A percentile compares a stretch with the other conserved stretches of the same genome.
These are phyloP conservation scores for Globisporangium cystogenes DNA, from an alignment of 352 stramenopile species.

Conservation along the genomic window DNA sequence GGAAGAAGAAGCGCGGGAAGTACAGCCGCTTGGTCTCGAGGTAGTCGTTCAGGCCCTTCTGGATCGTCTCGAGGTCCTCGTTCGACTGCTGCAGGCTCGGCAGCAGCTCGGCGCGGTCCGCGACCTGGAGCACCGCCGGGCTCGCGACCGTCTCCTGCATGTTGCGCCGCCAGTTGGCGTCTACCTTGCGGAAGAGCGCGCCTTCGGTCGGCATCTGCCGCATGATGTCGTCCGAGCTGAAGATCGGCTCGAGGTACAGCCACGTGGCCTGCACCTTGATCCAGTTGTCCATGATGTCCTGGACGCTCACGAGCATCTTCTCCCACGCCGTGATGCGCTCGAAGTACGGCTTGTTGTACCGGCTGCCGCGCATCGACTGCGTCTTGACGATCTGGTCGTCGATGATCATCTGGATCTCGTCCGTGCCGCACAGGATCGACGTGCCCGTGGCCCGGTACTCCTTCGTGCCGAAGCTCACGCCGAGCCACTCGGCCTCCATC, in stretches of 20 bases:
- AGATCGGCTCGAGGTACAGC: slow-evolving; percentile 93
- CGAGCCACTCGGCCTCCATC: slow-evolving; percentile 93
- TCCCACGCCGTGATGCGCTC: slow-evolving; percentile 87
- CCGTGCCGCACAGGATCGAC: slow-evolving; percentile 81
- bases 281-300: slow-evolving; percentile 94
- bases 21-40: slow-evolving; percentile 88
- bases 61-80: slow-evolving; percentile 90
- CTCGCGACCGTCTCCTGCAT: slow-evolving; percentile 84
- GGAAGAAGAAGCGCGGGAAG: slow-evolving; percentile 92
- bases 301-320: slow-evolving; percentile 84
- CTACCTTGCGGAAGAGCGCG: slow-evolving; percentile 82
- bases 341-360: slow-evolving; percentile 93
- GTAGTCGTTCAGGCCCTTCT: slow-evolving; percentile 93
- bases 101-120: slow-evolving; percentile 72
- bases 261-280: slow-evolving; percentile 92
- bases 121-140: slow-evolving; percentile 72
- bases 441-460: slow-evolving; percentile 93
- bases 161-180: slow-evolving; percentile 82
- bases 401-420: slow-evolving; percentile 93
- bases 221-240: slow-evolving; percentile 92
- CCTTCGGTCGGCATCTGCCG: slow-evolving; percentile 89
- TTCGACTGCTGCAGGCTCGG: slow-evolving; percentile 88
- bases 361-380: slow-evolving; percentile 91
- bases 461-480: slow-evolving; percentile 91
- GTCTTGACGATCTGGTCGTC: slow-evolving; percentile 96